Evolutionary conservation across 1,139 yeast genomes (phyloP).

Genomic region (Arxiozyma heterogenica): DNA sequence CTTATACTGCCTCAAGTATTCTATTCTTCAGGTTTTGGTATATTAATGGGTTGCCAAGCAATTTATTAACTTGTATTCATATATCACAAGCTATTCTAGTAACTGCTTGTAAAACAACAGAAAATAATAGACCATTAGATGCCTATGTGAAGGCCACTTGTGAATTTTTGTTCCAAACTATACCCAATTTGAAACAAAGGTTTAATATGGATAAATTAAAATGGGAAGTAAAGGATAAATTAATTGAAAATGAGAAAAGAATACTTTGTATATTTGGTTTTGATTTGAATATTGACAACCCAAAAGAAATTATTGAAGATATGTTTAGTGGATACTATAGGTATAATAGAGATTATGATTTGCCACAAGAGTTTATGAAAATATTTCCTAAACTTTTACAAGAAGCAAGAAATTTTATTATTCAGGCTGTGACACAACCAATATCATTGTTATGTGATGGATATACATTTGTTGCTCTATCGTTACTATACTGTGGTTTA

Average conservation of each 20-base stretch:
- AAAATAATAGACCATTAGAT: constrained; percentile 31
- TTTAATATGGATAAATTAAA: constrained; percentile 29
- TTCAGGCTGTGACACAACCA: constrained; percentile 32
- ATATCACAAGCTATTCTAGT: constrained; percentile 29
- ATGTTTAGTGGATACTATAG: constrained; percentile 29
- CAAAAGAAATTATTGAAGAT: constrained; percentile 30
- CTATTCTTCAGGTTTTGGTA: constrained; percentile 31
- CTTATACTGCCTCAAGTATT: constrained; percentile 30
- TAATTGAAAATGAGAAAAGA: constrained; percentile 27
- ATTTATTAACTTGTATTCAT: constrained; percentile 24
- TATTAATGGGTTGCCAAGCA: constrained; percentile 22
- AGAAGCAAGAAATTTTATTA: constrained; percentile 29
- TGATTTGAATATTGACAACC: constrained; percentile 29
- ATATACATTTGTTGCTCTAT: constrained; percentile 22
- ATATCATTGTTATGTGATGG: constrained; percentile 30
- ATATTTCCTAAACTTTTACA: constrained; percentile 26
- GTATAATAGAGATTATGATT: constrained; percentile 24
- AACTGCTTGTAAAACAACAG: constrained; percentile 31
- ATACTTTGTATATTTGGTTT: constrained; percentile 28
- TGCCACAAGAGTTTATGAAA: constrained; percentile 23
- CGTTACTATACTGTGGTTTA: constrained; percentile 27
- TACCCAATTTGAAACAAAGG: constrained; percentile 19
- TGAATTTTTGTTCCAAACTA: constrained; percentile 24
- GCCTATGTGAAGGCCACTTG: constrained; percentile 30
- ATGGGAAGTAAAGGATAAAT: constrained; percentile 31